Conservation (phyloP, 371 early-diverging fungal species). For the Vairimorpha apis region DNA sequence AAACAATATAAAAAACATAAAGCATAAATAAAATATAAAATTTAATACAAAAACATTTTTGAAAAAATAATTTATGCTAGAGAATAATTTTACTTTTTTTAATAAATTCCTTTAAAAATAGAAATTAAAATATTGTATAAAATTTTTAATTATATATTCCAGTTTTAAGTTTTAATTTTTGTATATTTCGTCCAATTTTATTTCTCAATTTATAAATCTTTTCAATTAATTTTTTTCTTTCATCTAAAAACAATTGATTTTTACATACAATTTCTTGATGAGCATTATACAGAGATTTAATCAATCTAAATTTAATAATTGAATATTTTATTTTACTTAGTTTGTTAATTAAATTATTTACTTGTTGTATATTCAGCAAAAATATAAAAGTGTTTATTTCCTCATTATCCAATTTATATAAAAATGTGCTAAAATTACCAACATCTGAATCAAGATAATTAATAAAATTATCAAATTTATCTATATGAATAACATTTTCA, state of each 20-base stretch:
- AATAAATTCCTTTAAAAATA: too few relatives aligned
- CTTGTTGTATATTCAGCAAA: constrained; percentile 14
- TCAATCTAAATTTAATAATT: constrained; percentile 25
- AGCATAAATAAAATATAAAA: too few relatives aligned
- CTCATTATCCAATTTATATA: constrained; percentile 39
- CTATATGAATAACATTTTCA: constrained; percentile 3
- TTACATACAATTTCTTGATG: constrained; percentile 21
- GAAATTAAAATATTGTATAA: too few relatives aligned
- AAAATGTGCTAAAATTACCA: background rate
- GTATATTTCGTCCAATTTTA: constrained; percentile 16
- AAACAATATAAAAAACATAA: too few relatives aligned
- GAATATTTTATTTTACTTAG: constrained; percentile 12
- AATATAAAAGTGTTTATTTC: constrained; percentile 34
- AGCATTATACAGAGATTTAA: constrained; percentile 2
- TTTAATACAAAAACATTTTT: too few relatives aligned
- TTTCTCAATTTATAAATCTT: constrained; percentile 15
- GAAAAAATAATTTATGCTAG: too few relatives aligned
- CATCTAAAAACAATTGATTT: constrained; percentile 12
- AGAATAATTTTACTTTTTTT: too few relatives aligned
- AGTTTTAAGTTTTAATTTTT: constrained; percentile 5
- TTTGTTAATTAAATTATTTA: constrained; percentile 16
- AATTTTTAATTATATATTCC: background rate
- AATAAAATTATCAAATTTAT: constrained; percentile 38
- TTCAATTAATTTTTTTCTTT: background rate
- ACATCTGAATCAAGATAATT: constrained; percentile 21